phyloP scores from a whole-genome alignment of 495 filamentous ascomycete species.

The Xylaria flabelliformis region DNA sequence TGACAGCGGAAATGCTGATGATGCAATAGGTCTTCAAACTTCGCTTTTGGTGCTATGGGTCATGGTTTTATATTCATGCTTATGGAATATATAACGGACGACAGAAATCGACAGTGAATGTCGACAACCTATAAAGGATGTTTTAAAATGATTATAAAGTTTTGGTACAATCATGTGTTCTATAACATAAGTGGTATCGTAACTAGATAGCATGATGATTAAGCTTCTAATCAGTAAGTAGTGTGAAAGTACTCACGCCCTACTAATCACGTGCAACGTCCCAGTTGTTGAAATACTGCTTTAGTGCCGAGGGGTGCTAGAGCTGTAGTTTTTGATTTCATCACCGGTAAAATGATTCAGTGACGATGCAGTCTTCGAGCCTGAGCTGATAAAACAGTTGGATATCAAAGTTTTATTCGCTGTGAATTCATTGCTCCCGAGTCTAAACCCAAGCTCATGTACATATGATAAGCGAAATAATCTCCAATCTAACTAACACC shows the following conservation, averaged over 20 bases:
- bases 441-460: background rate
- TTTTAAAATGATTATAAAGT: background rate
- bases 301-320: no score
- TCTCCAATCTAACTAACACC: background rate
- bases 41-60: constrained; percentile 6
- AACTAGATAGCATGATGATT: no score
- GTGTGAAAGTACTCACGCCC: no score
- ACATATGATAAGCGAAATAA: background rate
- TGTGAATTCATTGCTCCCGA: background rate
- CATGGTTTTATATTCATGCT: background rate
- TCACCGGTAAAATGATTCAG: no score
- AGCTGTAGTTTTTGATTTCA: no score
- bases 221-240: no score
- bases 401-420: background rate
- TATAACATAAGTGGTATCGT: no score
- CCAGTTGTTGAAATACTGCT: no score
- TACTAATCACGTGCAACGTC: no score
- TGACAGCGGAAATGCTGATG: constrained; percentile 16
- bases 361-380: no score
- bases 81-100: background rate
- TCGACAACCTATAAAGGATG: background rate
- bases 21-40: constrained; percentile 10
- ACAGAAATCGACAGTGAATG: background rate
- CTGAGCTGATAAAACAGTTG: no score
- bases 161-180: background rate